Base-by-base conservation (phyloP, 441 rosid genomes). In the Euphorbia schlechtendalii region DNA sequence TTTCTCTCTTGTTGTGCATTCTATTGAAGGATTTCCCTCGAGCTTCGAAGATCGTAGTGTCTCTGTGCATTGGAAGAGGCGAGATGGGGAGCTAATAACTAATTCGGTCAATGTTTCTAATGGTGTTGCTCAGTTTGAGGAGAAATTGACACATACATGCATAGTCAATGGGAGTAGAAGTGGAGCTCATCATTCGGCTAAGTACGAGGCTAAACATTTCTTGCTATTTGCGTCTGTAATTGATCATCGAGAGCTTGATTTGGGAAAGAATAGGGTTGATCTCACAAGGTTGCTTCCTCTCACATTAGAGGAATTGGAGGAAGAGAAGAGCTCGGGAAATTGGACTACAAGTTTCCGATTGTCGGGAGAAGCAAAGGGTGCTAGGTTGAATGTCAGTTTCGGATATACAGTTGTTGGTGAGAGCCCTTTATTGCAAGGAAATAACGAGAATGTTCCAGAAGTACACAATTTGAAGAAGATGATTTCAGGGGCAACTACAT, bases 261-360 rank as follows among this genome's bases (percentile, higher is more conserved):
- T 93, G 77, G 98, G 98, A 49, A 93, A 90, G 84, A 97, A 93
- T 71, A 86, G 94, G 65, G 84, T 93, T 74, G 98, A 93, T 59
- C 92, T 93, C 69, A 86, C 97, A 1, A 87, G 86, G 71, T 73
- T 93, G 78, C 96, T 93, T 74, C 98, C 98, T 61, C 85, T 88
- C 68, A 84, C 97, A 13, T 73, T 90, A 73, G 98, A 93, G 80
- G 98, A 90, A 71, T 66, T 93, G 76, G 92, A 90, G 73, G 95
- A 86, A 65, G 98, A 93, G 76, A 93, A 85, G 80, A 86, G 89
- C 77, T 79, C 90, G 0, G 91, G 97, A 57, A 84, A 83, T 63
- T 93, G 98, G 98, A 87, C 91, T 49, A 93, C 98, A 12, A 88
- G 96, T 76, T 93, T 77, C 77, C 87, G 78, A 79, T 75, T 93